Conservation (phyloP, 2,329 filamentous ascomycete genomes). For the Trichoderma hamatum region DNA sequence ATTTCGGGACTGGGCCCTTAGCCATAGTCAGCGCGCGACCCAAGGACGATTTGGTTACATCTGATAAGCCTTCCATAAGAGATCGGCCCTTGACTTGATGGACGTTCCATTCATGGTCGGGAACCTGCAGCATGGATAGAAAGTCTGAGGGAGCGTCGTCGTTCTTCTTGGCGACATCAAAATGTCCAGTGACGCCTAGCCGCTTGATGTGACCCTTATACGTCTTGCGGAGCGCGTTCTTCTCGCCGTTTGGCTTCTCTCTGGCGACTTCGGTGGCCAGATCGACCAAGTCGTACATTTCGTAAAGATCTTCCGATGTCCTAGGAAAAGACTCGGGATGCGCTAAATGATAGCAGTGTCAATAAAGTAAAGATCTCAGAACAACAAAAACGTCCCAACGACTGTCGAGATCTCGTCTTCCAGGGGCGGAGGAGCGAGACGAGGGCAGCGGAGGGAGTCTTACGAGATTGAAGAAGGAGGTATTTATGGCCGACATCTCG, state of each 20-base stretch:
- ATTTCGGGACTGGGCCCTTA: conserved; percentile 58
- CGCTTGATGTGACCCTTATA: conserved; percentile 71
- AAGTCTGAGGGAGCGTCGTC: conserved; percentile 56
- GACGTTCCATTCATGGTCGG: conserved; percentile 61
- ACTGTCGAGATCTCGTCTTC: conserved; percentile 35
- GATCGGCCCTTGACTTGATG: conserved; percentile 58
- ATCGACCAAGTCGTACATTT: conserved; percentile 57
- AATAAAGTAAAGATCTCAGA: conserved; percentile 44
- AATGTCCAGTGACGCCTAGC: conserved; percentile 63
- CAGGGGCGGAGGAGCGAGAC: conserved; percentile 34
- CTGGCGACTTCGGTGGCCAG: conserved; percentile 65
- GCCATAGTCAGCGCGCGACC: conserved; percentile 59
- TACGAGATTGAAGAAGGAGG: conserved; percentile 68
- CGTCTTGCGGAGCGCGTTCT: conserved; percentile 68
- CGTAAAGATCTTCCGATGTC: conserved; percentile 61
- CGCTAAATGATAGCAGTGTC: conserved; percentile 51
- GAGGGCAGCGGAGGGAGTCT: conserved; percentile 55
- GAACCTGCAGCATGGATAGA: conserved; percentile 52
- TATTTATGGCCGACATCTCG: conserved; percentile 69
- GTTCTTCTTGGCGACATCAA: conserved; percentile 61
- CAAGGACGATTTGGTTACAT: conserved; percentile 48
- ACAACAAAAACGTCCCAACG: conserved; percentile 34
- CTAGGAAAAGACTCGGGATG: conserved; percentile 53
- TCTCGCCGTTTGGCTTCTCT: conserved; percentile 66
- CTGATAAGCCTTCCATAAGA: conserved; percentile 56